These are phyloP conservation scores for Tripterygium wilfordii DNA, from an alignment of 177 flowering plant genomes.

Conservation along the genomic window DNA sequence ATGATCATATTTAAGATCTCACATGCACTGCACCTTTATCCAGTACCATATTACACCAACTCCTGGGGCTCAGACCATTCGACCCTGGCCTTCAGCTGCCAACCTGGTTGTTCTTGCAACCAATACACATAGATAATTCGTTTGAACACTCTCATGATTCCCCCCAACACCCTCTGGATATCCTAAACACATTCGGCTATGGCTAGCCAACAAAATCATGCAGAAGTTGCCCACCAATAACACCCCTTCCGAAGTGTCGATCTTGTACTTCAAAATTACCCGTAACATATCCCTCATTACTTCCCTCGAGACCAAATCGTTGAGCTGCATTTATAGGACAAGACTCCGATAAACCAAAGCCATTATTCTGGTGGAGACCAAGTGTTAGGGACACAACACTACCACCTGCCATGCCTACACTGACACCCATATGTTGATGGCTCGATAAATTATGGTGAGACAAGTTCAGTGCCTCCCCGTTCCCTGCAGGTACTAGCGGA, in stretches of 20 bases:
- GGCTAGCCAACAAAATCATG: constrained; percentile 80
- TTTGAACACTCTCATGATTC: too few relatives aligned
- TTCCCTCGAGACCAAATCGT: constrained; percentile 32
- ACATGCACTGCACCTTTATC: background rate
- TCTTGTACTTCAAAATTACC: constrained; percentile 39
- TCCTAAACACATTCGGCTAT: too few relatives aligned
- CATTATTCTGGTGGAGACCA: constrained; percentile 61
- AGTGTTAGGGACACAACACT: constrained; percentile 63
- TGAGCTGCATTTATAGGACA: constrained; percentile 41
- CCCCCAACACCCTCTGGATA: too few relatives aligned
- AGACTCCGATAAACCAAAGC: constrained; percentile 37
- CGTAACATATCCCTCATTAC: constrained; percentile 34
- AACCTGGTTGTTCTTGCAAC: too few relatives aligned
- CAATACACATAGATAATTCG: too few relatives aligned
- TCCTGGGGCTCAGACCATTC: too few relatives aligned
- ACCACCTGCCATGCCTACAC: constrained; percentile 27
- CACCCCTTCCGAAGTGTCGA: constrained; percentile 38
- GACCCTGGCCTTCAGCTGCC: too few relatives aligned
- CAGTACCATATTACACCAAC: too few relatives aligned
- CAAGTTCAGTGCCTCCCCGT: constrained; percentile 24
- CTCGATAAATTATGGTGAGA: constrained; percentile 29
- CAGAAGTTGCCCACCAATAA: constrained; percentile 48
- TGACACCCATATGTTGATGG: constrained; percentile 28
- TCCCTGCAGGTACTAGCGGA: constrained; percentile 11
- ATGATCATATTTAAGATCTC: background rate